phyloP scores from a whole-genome alignment of 495 filamentous ascomycete genomes.

The Penicillium turbatum region DNA sequence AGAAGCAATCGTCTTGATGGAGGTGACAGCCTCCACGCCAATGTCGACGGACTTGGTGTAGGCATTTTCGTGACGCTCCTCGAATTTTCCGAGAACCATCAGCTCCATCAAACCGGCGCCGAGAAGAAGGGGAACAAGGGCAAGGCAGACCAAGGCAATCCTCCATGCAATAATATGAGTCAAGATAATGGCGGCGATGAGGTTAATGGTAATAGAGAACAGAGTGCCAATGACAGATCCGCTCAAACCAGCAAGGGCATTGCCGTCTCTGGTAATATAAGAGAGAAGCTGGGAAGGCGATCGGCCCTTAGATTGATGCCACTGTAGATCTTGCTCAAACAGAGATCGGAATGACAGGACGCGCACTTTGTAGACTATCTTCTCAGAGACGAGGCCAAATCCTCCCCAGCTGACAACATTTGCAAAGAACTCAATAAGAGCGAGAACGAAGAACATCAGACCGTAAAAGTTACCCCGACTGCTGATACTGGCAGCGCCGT shows the following conservation, averaged over 20 bases:
- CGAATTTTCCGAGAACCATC: conserved; percentile 46
- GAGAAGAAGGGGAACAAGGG: conserved; percentile 38
- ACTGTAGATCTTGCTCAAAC: conserved; percentile 47
- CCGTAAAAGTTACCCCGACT: conserved; percentile 44
- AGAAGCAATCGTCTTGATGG: conserved; percentile 51
- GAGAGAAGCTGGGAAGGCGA: conserved; percentile 40
- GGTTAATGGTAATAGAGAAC: conserved; percentile 39
- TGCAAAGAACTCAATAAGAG: conserved; percentile 46
- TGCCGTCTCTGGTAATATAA: conserved; percentile 45
- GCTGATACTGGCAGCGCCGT: conserved; percentile 31
- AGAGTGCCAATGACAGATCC: conserved; percentile 41
- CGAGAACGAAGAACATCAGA: conserved; percentile 50
- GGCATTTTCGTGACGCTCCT: conserved; percentile 52
- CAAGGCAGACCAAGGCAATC: conserved; percentile 35
- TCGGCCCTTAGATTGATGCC: conserved; percentile 44
- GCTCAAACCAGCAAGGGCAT: conserved; percentile 42
- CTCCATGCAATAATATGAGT: conserved; percentile 39
- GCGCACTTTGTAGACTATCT: conserved; percentile 43
- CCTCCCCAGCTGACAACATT: conserved; percentile 42
- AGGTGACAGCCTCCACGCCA: conserved; percentile 44
- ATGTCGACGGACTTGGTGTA: conserved; percentile 47
- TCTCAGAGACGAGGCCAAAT: conserved; percentile 49
- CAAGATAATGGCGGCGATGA: conserved; percentile 34
- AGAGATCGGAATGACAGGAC: conserved; percentile 46
- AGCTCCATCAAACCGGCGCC: conserved; percentile 47